Base-by-base conservation (phyloP, 164 flowering plant genomes). In the Chimonanthus salicifolius region DNA sequence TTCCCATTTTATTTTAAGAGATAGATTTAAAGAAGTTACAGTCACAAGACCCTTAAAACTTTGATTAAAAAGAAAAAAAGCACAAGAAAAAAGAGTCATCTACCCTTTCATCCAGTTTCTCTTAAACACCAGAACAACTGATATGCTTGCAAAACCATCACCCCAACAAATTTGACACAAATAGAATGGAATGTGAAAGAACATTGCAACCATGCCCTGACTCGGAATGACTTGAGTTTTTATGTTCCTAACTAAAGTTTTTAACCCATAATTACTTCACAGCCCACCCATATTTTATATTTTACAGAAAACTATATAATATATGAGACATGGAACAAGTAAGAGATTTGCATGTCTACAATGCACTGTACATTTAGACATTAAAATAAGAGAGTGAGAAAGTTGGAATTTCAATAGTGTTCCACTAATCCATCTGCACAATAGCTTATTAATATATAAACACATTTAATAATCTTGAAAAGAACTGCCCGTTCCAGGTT, bases 391-490 rank as follows among this genome's bases (percentile, higher is more conserved):
- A 66, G 50, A 43, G 16, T 71, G 62, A 58, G 49, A 45, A 58
- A 33, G 45, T 58, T 51, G 73, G 64, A 44, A 58, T 49, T 70
- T 8, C 62, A 51, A 43, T 3, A 70, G n/a, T n/a, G 9, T 51
- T 11, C 62, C 72, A 70, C 72, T 54, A 70, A 49, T 51, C 47
- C 62, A 70, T 20, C 60, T 48, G 47, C 60, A 8, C 47, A 70
- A 58, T n/a, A 68, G 3, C 47, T 7, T 68, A 47, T 0, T 48
- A 66, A 33, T 45, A 66, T 13, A 44, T 6, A 68, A 44, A 9
- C 16, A 51, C 5, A 44, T 58, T 45, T 58, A 71, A 44, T 45
- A 71, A 46, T 58, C 65, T 50, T 51, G 62, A 16, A 16, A 6
- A 46, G 51, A 58, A 58, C 64, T 13, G 58, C 60, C 4, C 60